These are phyloP conservation scores for Fusarium protoensiforme DNA, from an alignment of 2,329 filamentous ascomycete species.

Conservation along the genomic window DNA sequence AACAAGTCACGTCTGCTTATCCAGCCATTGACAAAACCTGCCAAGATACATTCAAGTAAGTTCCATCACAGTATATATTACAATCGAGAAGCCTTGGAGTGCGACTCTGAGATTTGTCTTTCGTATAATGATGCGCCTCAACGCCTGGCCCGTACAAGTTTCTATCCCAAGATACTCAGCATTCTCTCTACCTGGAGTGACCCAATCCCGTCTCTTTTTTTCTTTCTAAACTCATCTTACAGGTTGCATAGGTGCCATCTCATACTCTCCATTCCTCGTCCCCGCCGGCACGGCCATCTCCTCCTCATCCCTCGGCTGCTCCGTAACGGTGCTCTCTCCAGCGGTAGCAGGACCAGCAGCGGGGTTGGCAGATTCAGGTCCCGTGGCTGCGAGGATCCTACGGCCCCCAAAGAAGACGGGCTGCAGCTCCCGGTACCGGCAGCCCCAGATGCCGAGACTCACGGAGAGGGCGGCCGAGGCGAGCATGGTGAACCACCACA, in stretches of 20 bases:
- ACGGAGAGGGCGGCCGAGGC: slow-evolving; percentile 58
- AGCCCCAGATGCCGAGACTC: slow-evolving; percentile 86
- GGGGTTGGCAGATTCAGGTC: slow-evolving; percentile 8
- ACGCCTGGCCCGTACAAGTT: slow-evolving; percentile 51
- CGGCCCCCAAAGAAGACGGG: slow-evolving; percentile 87
- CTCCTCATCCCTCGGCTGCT: slow-evolving; percentile 50
- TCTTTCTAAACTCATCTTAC: slow-evolving; percentile 26
- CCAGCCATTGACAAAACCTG: neutral
- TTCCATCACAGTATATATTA: neutral
- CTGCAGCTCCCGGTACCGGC: slow-evolving; percentile 87
- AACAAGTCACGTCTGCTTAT: neutral
- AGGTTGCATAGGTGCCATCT: slow-evolving; percentile 64
- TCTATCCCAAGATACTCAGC: slow-evolving; percentile 39
- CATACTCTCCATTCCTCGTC: slow-evolving; percentile 70
- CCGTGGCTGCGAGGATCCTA: slow-evolving; percentile 48
- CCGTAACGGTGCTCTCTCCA: slow-evolving; percentile 27
- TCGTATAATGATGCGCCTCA: slow-evolving; percentile 28
- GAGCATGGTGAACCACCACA: slow-evolving; percentile 83
- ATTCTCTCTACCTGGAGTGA: neutral
- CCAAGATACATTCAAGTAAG: neutral
- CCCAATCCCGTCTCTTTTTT: neutral
- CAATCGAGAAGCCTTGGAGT: neutral
- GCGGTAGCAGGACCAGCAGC: neutral
- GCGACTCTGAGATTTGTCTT: neutral
- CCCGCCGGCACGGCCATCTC: slow-evolving; percentile 64